Evolutionary conservation across 257 asterid genomes (phyloP), one percentile per base, ranked within the genome.

Genomic region (Voacanga thouarsii): DNA sequence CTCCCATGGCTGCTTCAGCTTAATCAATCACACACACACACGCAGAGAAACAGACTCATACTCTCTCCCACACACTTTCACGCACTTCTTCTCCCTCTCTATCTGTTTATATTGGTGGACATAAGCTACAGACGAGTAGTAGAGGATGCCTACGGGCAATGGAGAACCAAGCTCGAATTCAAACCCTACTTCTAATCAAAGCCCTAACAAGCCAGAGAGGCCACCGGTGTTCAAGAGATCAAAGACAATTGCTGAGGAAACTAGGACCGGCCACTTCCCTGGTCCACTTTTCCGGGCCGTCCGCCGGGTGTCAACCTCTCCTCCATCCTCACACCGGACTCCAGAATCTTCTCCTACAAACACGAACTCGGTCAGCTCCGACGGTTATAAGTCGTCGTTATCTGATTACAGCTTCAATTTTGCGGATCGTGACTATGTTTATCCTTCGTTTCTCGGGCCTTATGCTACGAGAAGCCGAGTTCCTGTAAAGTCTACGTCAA

Each of bases 361-460:
- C 64, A 19, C 80, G 28, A 4, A 83, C 3, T 3, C 82, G 0
- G 6, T 84, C 59, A 37, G 84, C 61, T 7, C 83, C 57, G 12
- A 75, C 57, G 28, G 83, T 64, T 75, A 84, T 64, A 79, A 79
- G 63, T 45, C 84, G 82, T 11, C 75, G 63, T 28, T 56, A 19
- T 75, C 88, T 50, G 89, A 89, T 43, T 68, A 82, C 72, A 82
- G 82, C 79, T 92, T 90, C 70, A 84, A 84, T 79, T 92, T 91
- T 82, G 85, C 90, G 61, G 95, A 94, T 86, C 97, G 96, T n/a
- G 98, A 94, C 86, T 94, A 90, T 74, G 91, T 89, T 71, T 94
- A 87, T 84, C 97, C 98, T 6, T 89, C 98, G 70, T 92, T 92
- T 88, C 94, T 92, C 65, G 94, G 97, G 12, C 97, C 96, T 7